These are phyloP conservation scores for Talaromyces ruber DNA, from an alignment of 495 filamentous ascomycete genomes.

Conservation along the genomic window DNA sequence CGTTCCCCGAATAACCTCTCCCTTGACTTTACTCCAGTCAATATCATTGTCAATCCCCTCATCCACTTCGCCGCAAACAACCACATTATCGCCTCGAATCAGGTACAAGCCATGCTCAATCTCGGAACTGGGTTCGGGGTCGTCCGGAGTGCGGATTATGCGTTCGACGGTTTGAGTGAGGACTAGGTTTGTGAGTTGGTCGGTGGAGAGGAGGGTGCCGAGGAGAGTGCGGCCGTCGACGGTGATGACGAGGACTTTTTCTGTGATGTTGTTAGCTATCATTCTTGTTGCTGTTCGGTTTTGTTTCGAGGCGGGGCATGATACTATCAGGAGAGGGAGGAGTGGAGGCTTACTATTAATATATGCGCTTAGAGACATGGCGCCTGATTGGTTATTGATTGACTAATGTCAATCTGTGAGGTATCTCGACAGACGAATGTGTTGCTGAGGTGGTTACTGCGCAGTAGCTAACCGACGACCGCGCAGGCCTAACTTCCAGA, in stretches of 20 bases:
- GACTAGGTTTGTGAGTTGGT: slow-evolving; percentile 90
- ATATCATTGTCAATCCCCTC: slow-evolving; percentile 81
- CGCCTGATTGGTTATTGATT: slow-evolving; percentile 7
- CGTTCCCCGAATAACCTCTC: slow-evolving; percentile 71
- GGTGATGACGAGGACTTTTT: slow-evolving; percentile 86
- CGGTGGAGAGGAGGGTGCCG: slow-evolving; percentile 76
- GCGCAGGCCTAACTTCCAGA: background rate
- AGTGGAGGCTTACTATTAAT: slow-evolving; percentile 48
- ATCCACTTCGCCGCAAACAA: slow-evolving; percentile 81
- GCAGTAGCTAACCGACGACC: background rate
- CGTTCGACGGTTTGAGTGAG: slow-evolving; percentile 79
- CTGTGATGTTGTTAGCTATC: slow-evolving; percentile 40
- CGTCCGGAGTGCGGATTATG: slow-evolving; percentile 76
- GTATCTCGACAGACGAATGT: background rate
- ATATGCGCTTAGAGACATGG: slow-evolving; percentile 59
- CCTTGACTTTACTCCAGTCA: slow-evolving; percentile 84
- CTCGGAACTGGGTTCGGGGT: slow-evolving; percentile 71
- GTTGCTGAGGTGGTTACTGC: background rate
- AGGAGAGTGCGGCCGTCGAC: slow-evolving; percentile 84
- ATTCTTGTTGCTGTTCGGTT: background rate
- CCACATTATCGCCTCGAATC: slow-evolving; percentile 90
- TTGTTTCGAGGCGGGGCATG: background rate
- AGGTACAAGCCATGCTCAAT: slow-evolving; percentile 83
- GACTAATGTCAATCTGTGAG: background rate
- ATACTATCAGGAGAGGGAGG: background rate